Evolutionary conservation across 371 early-diverging fungal genomes (phyloP).

Genomic region (Apophysomyces elegans): DNA sequence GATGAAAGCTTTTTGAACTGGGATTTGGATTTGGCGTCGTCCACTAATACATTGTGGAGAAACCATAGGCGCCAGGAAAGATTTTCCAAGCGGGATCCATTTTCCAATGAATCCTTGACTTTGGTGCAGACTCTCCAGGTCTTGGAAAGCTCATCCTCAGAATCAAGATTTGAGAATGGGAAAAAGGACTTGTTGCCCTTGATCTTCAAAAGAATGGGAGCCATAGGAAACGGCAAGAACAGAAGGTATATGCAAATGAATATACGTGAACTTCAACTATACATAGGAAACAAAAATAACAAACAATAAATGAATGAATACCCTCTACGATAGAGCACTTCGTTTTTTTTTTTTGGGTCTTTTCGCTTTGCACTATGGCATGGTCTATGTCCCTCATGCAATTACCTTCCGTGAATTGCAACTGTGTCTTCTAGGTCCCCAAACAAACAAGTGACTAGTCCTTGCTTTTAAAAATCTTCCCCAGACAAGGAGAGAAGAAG

Average conservation of each 20-base stretch:
- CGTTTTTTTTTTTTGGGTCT: not conserved
- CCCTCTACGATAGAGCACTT: not conserved
- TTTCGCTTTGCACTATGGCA: not conserved
- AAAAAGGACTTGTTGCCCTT: constrained; percentile 71
- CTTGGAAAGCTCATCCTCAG: constrained; percentile 74
- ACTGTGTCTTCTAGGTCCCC: not conserved
- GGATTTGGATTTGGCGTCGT: constrained; percentile 12
- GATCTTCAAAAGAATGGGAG: constrained; percentile 75
- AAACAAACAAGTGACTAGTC: constrained; percentile 3
- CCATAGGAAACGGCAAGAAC: constrained; percentile 48
- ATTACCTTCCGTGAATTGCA: constrained; percentile 7
- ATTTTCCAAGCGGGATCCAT: constrained; percentile 87
- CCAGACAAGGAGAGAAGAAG: constrained; percentile 2
- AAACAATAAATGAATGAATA: not conserved
- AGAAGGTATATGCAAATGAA: not conserved
- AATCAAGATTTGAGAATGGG: constrained; percentile 69
- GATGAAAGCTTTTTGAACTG: constrained; percentile 34
- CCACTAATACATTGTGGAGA: constrained; percentile 61
- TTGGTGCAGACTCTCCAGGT: constrained; percentile 89
- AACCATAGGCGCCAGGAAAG: constrained; percentile 91
- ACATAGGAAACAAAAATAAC: not conserved
- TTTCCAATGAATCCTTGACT: constrained; percentile 87
- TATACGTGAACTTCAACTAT: constrained; percentile 9
- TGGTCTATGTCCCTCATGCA: not conserved
- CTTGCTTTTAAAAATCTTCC: constrained; percentile 3